Evolutionary conservation across 768 basidiomycete genomes (phyloP), one percentile per base, ranked within the genome.

Genomic region (Pleurotus tuoliensis): DNA sequence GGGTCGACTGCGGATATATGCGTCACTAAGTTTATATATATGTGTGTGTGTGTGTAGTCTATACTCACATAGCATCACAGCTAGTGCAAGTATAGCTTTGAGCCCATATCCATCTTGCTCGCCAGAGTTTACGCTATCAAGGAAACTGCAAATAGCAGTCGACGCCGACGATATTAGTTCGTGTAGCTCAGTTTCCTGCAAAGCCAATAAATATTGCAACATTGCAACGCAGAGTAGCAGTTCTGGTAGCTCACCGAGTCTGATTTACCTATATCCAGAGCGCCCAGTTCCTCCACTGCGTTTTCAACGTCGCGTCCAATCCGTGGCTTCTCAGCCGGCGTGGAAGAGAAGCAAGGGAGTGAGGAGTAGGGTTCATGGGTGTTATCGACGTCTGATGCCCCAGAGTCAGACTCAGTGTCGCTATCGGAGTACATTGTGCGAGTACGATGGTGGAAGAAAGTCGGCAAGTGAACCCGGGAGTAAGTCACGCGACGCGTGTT

Each of bases 361-460:
- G 41, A 22, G n/a, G 20, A 16, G 12, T 8, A 15, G 41, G 15
- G 2, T 44, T n/a, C 41, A n/a, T 44, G 41, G 20, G 20, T 44
- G 13, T 22, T 44, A 4, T 1, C 20, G 15, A 34, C 30, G 9
- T 44, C 41, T 15, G 56, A 57, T 18, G 63, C 60, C 55, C 79
- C 75, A 8, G 76, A 63, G 51, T 78, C 83, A 30, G 81, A 79
- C 61, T 87, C 86, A 15, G 84, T 84, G 51, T 82, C 81, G 67
- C 79, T 83, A 49, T 59, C 61, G 22, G 43, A 38, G 20, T 56
- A 49, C 64, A 67, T 68, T 52, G 38, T 13, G 52, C 37, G 30
- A 37, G 25, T 34, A 18, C 25, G 30, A 18, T 34, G 22, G 47
- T 40, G 51, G 22, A 25, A 43, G 22, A 16, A 27, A 43, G 18